Conservation (phyloP, 768 basidiomycete species). For the Amanita jacksonii region DNA sequence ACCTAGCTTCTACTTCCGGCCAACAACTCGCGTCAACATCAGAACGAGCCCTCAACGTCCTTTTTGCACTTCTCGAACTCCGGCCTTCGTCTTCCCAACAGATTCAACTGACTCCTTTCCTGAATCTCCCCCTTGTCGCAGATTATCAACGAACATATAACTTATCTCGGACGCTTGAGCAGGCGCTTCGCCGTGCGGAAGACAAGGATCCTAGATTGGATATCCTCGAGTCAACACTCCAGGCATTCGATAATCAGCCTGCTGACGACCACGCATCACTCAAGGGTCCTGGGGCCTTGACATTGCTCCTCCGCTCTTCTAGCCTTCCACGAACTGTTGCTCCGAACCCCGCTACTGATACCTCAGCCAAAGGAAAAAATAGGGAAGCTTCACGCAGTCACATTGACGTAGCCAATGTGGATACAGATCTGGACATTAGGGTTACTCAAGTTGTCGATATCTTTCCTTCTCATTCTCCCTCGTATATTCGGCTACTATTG, state of each 20-base stretch:
- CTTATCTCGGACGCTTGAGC: conserved; percentile 39
- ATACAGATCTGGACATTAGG: conserved; percentile 42
- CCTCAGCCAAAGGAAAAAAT: no score
- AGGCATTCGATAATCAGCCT: conserved; percentile 23
- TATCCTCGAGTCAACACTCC: conserved; percentile 42
- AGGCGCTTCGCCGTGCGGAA: conserved; percentile 31
- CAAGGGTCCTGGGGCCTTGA: conserved; percentile 48
- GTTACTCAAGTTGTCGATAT: conserved; percentile 69
- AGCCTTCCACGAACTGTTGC: conserved; percentile 28
- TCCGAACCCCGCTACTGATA: background rate
- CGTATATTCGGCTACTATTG: conserved; percentile 54
- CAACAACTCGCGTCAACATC: conserved; percentile 33
- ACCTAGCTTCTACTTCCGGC: conserved; percentile 35
- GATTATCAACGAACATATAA: conserved; percentile 69
- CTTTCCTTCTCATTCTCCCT: conserved; percentile 48
- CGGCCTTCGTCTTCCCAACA: conserved; percentile 19
- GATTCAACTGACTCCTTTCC: conserved; percentile 39
- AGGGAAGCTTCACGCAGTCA: no score
- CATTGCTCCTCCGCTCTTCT: conserved; percentile 53
- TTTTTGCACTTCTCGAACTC: conserved; percentile 50
- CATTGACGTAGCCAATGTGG: no score
- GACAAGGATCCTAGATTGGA: conserved; percentile 53
- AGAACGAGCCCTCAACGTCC: conserved; percentile 45
- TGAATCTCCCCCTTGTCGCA: conserved; percentile 54
- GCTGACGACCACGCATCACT: conserved; percentile 10